A percentile compares a stretch with the other conserved stretches of the same genome.
phyloP scores from a whole-genome alignment of 1,284 basidiomycete species.

The Clitocybe nebularis region DNA sequence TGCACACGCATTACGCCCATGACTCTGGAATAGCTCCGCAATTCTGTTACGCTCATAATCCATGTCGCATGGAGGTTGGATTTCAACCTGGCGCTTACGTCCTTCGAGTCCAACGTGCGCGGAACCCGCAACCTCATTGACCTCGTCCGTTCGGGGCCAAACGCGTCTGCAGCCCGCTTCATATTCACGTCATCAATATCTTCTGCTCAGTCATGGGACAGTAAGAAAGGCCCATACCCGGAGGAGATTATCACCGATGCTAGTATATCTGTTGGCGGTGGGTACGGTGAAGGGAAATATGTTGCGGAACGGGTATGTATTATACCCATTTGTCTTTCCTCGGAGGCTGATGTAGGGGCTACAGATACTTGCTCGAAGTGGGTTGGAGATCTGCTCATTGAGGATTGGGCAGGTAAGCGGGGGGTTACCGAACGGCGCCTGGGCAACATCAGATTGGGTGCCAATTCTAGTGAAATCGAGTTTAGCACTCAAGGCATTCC shows the following conservation, averaged over 20 bases:
- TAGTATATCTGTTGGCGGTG: slow-evolving; percentile 22
- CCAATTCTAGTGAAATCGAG: slow-evolving; percentile 21
- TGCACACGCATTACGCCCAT: not conserved
- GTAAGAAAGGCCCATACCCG: slow-evolving; percentile 19
- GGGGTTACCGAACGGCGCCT: slow-evolving; percentile 16
- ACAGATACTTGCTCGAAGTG: slow-evolving; percentile 15
- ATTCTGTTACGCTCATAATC: slow-evolving; percentile 25
- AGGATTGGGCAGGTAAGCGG: slow-evolving; percentile 19
- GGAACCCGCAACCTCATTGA: slow-evolving; percentile 31
- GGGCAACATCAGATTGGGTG: slow-evolving; percentile 21
- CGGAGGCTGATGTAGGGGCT: not conserved
- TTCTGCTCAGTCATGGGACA: slow-evolving; percentile 29
- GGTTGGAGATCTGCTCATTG: slow-evolving; percentile 15
- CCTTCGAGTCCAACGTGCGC: slow-evolving; percentile 33
- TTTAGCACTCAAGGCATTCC: slow-evolving; percentile 16
- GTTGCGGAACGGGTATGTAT: slow-evolving; percentile 28
- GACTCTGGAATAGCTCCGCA: slow-evolving; percentile 9
- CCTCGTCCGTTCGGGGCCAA: slow-evolving; percentile 18
- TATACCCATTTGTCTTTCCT: not conserved
- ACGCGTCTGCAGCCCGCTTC: slow-evolving; percentile 22
- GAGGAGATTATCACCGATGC: slow-evolving; percentile 23
- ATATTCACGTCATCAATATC: slow-evolving; percentile 30
- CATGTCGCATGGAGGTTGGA: slow-evolving; percentile 41
- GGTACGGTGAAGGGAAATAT: slow-evolving; percentile 30
- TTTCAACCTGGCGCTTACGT: slow-evolving; percentile 31